Percentiles rank a stretch among this genome's conserved stretches.
Conservation (phyloP, 352 stramenopile genomes). For the Globisporangium spiculum region DNA sequence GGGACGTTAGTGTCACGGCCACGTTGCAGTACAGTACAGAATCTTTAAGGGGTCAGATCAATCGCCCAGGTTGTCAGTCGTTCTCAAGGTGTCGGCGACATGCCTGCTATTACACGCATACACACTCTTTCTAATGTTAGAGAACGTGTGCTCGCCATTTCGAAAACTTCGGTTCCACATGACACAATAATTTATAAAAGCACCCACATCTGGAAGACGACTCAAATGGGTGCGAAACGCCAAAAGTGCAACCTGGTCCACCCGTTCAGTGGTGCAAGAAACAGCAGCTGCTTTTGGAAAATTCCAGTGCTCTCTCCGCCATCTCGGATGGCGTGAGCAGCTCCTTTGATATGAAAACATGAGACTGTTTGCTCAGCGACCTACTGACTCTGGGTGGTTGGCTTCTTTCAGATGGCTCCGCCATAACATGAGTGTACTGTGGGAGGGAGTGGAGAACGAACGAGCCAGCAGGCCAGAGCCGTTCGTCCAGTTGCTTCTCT, state of each 20-base stretch:
- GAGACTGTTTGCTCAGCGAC: not conserved
- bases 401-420: constrained; percentile 4
- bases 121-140: not conserved
- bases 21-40: not conserved
- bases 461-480: not conserved
- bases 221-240: not conserved
- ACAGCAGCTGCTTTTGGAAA: not conserved
- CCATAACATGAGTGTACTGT: not conserved
- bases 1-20: not conserved
- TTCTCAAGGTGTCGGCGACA: not conserved
- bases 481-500: not conserved
- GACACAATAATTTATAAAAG: not conserved
- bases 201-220: not conserved
- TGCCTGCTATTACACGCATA: not conserved
- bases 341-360: too few species aligned
- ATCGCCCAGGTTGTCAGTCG: not conserved
- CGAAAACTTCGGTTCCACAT: not conserved
- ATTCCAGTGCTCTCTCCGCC: not conserved
- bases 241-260: constrained; percentile 1
- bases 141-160: not conserved
- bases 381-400: not conserved
- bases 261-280: not conserved
- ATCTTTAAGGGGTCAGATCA: not conserved
- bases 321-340: too few species aligned
- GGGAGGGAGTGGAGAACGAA: not conserved